Evolutionary conservation across 108 stramenopile species (phyloP).

Genomic region (Parmales sp.): DNA sequence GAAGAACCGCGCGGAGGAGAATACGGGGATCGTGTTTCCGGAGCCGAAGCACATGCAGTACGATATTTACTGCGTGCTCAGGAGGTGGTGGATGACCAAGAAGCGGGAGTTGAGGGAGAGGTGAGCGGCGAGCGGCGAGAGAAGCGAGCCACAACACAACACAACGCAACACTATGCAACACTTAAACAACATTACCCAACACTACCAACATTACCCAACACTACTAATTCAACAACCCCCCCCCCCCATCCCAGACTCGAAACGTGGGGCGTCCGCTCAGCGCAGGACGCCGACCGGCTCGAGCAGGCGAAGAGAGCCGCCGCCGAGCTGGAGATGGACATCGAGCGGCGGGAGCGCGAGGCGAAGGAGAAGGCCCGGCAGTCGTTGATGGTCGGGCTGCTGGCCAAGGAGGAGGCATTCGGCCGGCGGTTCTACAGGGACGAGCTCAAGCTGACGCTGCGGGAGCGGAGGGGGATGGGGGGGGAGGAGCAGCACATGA

Average conservation of each 20-base stretch:
- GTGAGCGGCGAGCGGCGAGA: too few relatives aligned
- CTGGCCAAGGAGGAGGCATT: not conserved
- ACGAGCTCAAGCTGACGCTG: slow-evolving; percentile 10
- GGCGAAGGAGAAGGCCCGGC: slow-evolving; percentile 19
- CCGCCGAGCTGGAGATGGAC: slow-evolving; percentile 17
- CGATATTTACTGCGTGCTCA: slow-evolving; percentile 25
- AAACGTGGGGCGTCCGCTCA: slow-evolving; percentile 15
- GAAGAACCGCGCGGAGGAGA: slow-evolving; percentile 25
- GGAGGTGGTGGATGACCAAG: slow-evolving; percentile 28
- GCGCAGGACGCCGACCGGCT: slow-evolving; percentile 18
- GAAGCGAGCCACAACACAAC: too few relatives aligned
- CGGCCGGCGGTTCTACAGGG: slow-evolving; percentile 14
- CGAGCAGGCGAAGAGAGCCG: slow-evolving; percentile 17
- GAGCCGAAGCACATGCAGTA: slow-evolving; percentile 31
- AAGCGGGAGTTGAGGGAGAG: slow-evolving; percentile 23
- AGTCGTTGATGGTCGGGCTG: not conserved
- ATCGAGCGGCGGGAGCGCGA: slow-evolving; percentile 17
- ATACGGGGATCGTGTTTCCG: slow-evolving; percentile 31
- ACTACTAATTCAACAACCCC: too few relatives aligned
- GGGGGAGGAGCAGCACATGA: slow-evolving; percentile 19
- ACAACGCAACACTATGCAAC: too few relatives aligned
- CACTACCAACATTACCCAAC: too few relatives aligned
- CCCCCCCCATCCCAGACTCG: too few relatives aligned
- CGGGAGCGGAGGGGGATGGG: slow-evolving; percentile 15
- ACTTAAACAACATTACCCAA: too few relatives aligned